Evolutionary conservation across 1,284 basidiomycete genomes (phyloP), one percentile per base, ranked within the genome.

Genomic region (Sanghuangporus weigelae): DNA sequence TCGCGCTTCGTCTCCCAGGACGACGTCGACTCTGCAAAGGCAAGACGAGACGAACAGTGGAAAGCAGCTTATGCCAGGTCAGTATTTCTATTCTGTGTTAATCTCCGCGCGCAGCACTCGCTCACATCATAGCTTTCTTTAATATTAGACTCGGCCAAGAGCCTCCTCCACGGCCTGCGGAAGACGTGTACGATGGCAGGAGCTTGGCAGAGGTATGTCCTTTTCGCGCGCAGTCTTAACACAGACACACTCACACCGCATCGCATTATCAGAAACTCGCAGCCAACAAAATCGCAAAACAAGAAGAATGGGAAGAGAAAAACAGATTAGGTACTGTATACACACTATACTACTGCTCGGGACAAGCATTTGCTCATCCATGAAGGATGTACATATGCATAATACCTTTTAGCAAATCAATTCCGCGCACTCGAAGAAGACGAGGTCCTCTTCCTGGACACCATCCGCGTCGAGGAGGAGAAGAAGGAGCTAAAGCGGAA

Each of bases 261-360:
- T 46, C 8, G 54, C 63, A 60, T 66, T 66, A 69, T 31, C 26
- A 90, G 89, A 92, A 90, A 90, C 79, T 92, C 64, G 90, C 89
- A 67, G 89, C 89, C 58, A 92, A 93, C 74, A 87, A 93, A 91
- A 84, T 87, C 71, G 86, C 89, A 67, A 95, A 95, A 75, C 92
- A 94, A 76, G 93, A 95, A 75, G 91, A 95, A 84, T 96, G 93
- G 91, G 94, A 96, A 72, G 90, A 93, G 73, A 91, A 91, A 73
- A 93, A 90, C 72, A 95, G 95, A 74, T 82, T 96, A 76, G 89
- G 89, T 88, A 67, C 64, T 21, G 44, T 46, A 14, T 46, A 14
- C 16, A 2, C 16, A 46, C 16, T 7, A n/a, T 19, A 16, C 21
- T 57, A 39, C 42, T 56, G 38, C 51, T 31, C 64, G 21, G 11